Base-by-base conservation (phyloP, 2,329 filamentous ascomycete genomes). In the Orbilia quercus region DNA sequence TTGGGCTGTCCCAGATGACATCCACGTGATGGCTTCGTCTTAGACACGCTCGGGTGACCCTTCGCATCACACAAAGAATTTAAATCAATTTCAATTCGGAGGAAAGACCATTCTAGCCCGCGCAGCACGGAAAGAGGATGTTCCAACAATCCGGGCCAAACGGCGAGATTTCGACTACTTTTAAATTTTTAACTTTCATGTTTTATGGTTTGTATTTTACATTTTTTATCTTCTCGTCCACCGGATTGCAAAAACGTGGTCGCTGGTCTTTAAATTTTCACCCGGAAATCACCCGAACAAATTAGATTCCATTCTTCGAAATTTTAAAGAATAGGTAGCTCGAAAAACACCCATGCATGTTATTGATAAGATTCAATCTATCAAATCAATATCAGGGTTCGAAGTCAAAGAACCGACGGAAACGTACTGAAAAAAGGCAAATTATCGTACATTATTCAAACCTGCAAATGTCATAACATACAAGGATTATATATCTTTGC, bases 21-120 rank as follows among this genome's bases (percentile, higher is more conserved):
- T 47, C 69, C 69, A 73, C 69, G 69, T 73, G 69, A 73, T 66
- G 69, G 54, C 48, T 54, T 47, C 53, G 55, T 73, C 69, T 73
- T 58, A 62, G 69, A 73, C 54, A 66, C 69, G 69, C 69, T 73
- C 69, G 69, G 69, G 59, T 73, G 69, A 73, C 69, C n/a, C 69
- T 60, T 65, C 40, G 60, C 44, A 73, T 73, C 69, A 73, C 60
- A 55, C 54, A 55, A 54, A 31, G 57, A 47, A 48, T n/a, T n/a
- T n/a, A n/a, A n/a, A n/a, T n/a, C n/a, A n/a, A n/a, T n/a, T n/a
- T n/a, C n/a, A n/a, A n/a, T 55, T 67, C 38, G 44, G 63, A 58
- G 20, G 47, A 53, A n/a, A 45, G 45, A 16, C 63, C 53, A 50
- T 36, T 65, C 60, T 55, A 53, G 50, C 28, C 62, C 44, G 50